A percentile compares a stretch with the other conserved stretches of the same genome.
These are phyloP conservation scores for Leishmania gerbilli DNA, from an alignment of 208 protist genomes.

Conservation along the genomic window DNA sequence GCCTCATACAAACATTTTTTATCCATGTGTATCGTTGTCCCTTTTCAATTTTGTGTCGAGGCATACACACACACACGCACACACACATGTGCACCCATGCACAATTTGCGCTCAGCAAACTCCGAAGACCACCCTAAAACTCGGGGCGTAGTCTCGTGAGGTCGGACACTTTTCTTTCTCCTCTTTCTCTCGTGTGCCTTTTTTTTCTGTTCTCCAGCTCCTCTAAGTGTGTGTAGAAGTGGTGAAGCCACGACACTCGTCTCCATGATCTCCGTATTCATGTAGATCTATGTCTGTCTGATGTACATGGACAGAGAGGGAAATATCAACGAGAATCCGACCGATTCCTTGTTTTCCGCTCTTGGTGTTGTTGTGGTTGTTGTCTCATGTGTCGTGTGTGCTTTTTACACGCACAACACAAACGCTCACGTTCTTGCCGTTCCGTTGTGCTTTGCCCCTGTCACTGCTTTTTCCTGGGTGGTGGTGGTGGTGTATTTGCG, in stretches of 20 bases:
- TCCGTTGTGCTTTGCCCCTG: accelerated
- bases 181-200: too few species aligned
- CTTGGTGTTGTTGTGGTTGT: too few species aligned
- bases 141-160: too few species aligned
- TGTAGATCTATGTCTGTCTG: background rate
- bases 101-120: background rate
- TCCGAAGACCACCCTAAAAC: background rate
- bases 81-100: background rate
- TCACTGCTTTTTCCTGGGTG: too few species aligned
- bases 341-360: too few species aligned
- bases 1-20: background rate
- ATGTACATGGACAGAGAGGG: background rate
- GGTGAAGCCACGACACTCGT: too few species aligned
- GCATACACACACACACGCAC: background rate
- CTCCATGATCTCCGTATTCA: background rate
- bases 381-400: background rate
- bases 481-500: too few species aligned
- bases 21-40: background rate
- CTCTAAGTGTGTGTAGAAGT: too few species aligned
- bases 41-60: too few species aligned
- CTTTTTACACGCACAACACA: too few species aligned
- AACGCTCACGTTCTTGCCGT: too few species aligned
- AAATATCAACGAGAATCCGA: background rate
- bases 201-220: background rate
- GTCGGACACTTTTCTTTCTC: background rate